Percentiles rank a stretch among this genome's conserved stretches.
These are phyloP conservation scores for Asterochloris sp. DNA, from an alignment of 139 green algal genomes.

Conservation along the genomic window DNA sequence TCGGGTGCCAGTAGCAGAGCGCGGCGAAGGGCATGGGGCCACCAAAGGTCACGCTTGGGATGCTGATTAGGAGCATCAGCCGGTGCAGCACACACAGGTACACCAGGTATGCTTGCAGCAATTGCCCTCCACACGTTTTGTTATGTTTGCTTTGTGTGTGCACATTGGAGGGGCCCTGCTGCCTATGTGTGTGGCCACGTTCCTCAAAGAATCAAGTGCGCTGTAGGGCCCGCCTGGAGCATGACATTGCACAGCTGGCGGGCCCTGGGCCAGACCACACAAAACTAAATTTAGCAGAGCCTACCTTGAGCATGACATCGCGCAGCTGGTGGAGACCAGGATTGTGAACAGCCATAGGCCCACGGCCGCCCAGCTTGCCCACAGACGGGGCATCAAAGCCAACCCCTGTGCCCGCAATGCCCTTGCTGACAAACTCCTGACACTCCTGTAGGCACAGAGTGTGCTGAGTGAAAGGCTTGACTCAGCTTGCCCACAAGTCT, in stretches of 20 bases:
- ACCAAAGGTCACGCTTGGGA: no score
- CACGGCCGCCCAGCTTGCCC: conserved; percentile 11
- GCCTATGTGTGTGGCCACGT: no score
- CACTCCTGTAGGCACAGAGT: conserved; percentile 48
- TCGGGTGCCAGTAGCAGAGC: no score
- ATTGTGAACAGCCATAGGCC: conserved; percentile 13
- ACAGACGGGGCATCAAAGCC: conserved; percentile 41
- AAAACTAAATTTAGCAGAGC: not conserved
- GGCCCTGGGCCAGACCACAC: not conserved
- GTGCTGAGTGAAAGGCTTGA: no score
- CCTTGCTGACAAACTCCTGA: conserved; percentile 78
- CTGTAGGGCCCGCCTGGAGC: not conserved
- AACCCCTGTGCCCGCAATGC: conserved; percentile 54
- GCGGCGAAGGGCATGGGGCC: no score
- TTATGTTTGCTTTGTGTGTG: no score
- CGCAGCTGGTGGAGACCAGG: not conserved
- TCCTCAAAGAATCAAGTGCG: not conserved
- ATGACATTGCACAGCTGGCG: not conserved
- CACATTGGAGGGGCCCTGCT: no score
- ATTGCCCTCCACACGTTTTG: no score
- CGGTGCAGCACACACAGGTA: no score
- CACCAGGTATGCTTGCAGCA: no score
- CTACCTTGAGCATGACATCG: not conserved
- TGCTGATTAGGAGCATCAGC: no score
- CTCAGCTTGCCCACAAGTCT: not conserved